Evolutionary conservation across 1,284 basidiomycete species (phyloP).

Genomic region (Apiotrichum siamense): DNA sequence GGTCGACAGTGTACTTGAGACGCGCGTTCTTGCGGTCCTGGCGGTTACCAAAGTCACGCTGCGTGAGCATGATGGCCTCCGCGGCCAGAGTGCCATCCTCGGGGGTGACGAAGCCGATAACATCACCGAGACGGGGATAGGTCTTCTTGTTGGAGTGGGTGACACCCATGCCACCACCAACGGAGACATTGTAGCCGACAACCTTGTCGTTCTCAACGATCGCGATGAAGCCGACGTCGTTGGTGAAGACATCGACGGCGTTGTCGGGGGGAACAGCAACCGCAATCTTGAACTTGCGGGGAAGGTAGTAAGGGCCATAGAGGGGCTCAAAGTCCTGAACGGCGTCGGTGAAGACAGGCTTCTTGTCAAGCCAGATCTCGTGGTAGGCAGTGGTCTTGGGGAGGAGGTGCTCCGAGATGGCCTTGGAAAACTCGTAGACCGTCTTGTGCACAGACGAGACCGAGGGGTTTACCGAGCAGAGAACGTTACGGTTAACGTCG

Average conservation of each 20-base stretch:
- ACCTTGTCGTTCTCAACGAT: conserved; percentile 72
- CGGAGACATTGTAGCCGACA: conserved; percentile 80
- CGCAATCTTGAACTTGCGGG: conserved; percentile 97
- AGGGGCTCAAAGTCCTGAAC: conserved; percentile 91
- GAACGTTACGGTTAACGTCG: conserved; percentile 84
- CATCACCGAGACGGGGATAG: conserved; percentile 80
- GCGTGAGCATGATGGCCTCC: conserved; percentile 87
- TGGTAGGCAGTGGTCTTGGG: conserved; percentile 93
- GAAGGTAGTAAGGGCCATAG: conserved; percentile 95
- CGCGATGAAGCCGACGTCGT: conserved; percentile 93
- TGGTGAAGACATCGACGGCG: conserved; percentile 92
- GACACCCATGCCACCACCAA: conserved; percentile 98
- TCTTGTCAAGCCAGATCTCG: conserved; percentile 98
- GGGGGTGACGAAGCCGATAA: conserved; percentile 87
- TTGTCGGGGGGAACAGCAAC: conserved; percentile 95
- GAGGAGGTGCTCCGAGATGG: conserved; percentile 77
- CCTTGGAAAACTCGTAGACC: conserved; percentile 80
- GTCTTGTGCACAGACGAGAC: conserved; percentile 76
- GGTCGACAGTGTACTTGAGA: conserved; percentile 95
- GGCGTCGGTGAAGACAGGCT: conserved; percentile 83
- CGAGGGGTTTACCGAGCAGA: conserved; percentile 86
- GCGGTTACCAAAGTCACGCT: conserved; percentile 94
- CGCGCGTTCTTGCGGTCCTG: conserved; percentile 74
- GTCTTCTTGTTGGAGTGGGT: conserved; percentile 99
- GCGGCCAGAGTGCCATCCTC: conserved; percentile 83